These are phyloP conservation scores for Diaporthe helianthi DNA, from an alignment of 2,329 filamentous ascomycete species.

Conservation along the genomic window DNA sequence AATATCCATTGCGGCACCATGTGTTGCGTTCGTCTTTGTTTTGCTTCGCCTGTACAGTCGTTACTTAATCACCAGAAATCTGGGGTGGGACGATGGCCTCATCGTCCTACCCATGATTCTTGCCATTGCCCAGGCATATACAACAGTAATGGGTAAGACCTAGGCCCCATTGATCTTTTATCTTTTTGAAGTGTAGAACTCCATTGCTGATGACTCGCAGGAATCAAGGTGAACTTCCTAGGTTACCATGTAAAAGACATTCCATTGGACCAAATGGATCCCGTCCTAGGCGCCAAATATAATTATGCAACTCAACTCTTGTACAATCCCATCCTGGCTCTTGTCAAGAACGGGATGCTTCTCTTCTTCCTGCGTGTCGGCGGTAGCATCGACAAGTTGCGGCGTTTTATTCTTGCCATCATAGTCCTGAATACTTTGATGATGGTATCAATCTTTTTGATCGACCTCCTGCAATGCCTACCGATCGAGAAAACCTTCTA, in stretches of 20 bases:
- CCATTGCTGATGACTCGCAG: background rate
- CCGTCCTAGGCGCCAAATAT: conserved; percentile 36
- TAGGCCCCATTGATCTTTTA: no score
- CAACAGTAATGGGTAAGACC: conserved; percentile 8
- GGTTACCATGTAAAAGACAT: conserved; percentile 33
- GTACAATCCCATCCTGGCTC: conserved; percentile 54
- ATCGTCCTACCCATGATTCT: conserved; percentile 27
- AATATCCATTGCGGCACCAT: conserved; percentile 23
- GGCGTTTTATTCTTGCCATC: conserved; percentile 42
- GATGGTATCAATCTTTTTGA: conserved; percentile 42
- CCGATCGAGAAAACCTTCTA: conserved; percentile 37
- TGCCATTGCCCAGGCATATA: conserved; percentile 24
- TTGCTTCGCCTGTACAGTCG: conserved; percentile 24
- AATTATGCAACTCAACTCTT: conserved; percentile 49
- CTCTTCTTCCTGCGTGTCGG: conserved; percentile 54
- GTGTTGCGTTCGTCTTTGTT: conserved; percentile 24
- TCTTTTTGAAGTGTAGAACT: no score
- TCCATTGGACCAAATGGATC: conserved; percentile 32
- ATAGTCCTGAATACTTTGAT: conserved; percentile 43
- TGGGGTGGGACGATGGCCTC: conserved; percentile 25
- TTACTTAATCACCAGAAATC: conserved; percentile 20
- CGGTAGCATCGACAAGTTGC: conserved; percentile 45
- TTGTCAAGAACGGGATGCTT: conserved; percentile 54
- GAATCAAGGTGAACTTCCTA: conserved; percentile 21
- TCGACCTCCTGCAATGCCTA: conserved; percentile 45